These are phyloP conservation scores for Fusarium brachygibbosum DNA, from an alignment of 2,329 filamentous ascomycete genomes.

Conservation along the genomic window DNA sequence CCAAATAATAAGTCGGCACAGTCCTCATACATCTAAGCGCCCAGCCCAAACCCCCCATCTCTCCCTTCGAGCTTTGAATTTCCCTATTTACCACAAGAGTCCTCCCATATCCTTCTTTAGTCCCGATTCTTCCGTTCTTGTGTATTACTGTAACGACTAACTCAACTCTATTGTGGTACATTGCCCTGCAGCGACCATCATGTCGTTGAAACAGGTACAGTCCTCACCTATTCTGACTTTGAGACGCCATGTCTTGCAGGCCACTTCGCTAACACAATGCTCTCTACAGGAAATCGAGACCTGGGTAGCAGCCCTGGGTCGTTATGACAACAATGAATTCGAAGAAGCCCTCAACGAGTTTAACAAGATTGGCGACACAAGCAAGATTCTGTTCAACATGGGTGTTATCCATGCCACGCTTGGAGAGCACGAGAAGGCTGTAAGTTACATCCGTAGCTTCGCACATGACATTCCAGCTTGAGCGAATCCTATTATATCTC, in stretches of 20 bases:
- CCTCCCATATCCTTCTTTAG: conserved; percentile 23
- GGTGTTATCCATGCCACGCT: conserved; percentile 97
- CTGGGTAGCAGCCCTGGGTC: conserved; percentile 90
- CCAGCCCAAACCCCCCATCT: conserved; percentile 37
- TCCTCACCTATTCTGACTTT: conserved; percentile 4
- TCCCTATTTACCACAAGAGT: conserved; percentile 36
- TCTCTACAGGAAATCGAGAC: conserved; percentile 91
- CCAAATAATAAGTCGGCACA: conserved; percentile 50
- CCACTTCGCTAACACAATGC: conserved; percentile 34
- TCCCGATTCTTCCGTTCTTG: conserved; percentile 8
- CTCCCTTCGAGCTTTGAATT: conserved; percentile 39
- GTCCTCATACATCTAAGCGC: conserved; percentile 49
- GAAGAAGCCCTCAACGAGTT: conserved; percentile 89
- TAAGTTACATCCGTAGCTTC: conserved; percentile 62
- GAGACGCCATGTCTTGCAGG: conserved; percentile 10
- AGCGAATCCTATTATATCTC: conserved; percentile 5
- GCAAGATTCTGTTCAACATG: conserved; percentile 98
- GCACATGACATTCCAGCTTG: background rate
- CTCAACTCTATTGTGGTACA: conserved; percentile 37
- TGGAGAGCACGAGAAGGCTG: conserved; percentile 94
- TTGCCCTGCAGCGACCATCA: conserved; percentile 53
- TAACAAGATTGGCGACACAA: conserved; percentile 90
- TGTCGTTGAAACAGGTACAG: conserved; percentile 73
- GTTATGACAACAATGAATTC: conserved; percentile 98
- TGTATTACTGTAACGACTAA: conserved; percentile 10